These are phyloP conservation scores for Nicotiana tabacum DNA, from an alignment of 257 asterid genomes.

Conservation along the genomic window DNA sequence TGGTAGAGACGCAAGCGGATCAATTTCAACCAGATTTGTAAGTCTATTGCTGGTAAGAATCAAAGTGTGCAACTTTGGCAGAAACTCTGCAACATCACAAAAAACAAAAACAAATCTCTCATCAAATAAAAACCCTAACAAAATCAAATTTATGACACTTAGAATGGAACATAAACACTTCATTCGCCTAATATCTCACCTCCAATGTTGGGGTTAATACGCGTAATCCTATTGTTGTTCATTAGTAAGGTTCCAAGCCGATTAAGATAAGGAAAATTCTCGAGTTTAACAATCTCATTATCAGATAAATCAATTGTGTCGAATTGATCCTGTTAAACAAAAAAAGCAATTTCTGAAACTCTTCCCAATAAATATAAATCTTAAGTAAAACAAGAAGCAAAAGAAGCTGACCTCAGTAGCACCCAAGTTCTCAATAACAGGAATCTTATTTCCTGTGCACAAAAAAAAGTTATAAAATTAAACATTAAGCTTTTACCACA, in stretches of 20 bases:
- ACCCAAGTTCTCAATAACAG: slow-evolving; percentile 92
- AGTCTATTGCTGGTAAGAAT: slow-evolving; percentile 90
- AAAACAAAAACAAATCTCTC: background rate
- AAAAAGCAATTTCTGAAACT: background rate
- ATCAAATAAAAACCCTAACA: background rate
- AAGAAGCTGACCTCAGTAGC: slow-evolving; percentile 79
- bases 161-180: background rate
- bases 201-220: slow-evolving; percentile 88
- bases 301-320: slow-evolving; percentile 95
- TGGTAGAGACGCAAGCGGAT: slow-evolving; percentile 84
- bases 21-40: slow-evolving; percentile 87
- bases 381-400: background rate
- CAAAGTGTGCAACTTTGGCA: slow-evolving; percentile 91
- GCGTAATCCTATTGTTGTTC: slow-evolving; percentile 94
- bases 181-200: slow-evolving; percentile 34
- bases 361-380: background rate
- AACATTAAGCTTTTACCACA: background rate
- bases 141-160: background rate
- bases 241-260: slow-evolving; percentile 86
- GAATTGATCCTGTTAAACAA: slow-evolving; percentile 71
- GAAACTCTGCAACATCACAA: slow-evolving; percentile 60
- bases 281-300: slow-evolving; percentile 98
- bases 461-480: background rate
- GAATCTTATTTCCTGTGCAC: slow-evolving; percentile 71
- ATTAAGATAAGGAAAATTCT: slow-evolving; percentile 68